Evolutionary conservation across 345 rosid species (phyloP).

Genomic region (Carallia pectinifolia): DNA sequence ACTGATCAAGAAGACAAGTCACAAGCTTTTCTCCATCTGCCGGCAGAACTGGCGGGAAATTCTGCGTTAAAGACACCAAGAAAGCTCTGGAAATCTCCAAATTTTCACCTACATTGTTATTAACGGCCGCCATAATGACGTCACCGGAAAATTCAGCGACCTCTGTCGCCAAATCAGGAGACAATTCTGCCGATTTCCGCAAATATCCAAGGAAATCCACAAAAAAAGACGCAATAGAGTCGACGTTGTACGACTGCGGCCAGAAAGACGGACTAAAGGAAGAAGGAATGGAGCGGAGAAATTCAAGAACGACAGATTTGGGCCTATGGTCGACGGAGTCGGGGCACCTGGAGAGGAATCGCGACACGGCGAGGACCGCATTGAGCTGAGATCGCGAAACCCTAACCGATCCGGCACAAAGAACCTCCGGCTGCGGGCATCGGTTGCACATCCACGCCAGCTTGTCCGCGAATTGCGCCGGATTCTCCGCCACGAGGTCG

Average conservation of each 20-base stretch:
- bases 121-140: constrained; percentile 52
- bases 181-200: constrained; percentile 44
- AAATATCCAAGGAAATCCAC: constrained; percentile 65
- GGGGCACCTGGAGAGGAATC: constrained; percentile 66
- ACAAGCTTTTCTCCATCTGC: constrained; percentile 71
- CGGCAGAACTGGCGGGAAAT: constrained; percentile 62
- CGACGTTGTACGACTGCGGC: constrained; percentile 72
- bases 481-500: constrained; percentile 73
- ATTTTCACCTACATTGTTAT: constrained; percentile 35
- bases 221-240: constrained; percentile 57
- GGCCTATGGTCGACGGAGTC: constrained; percentile 52
- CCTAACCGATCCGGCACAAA: constrained; percentile 64
- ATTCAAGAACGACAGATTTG: constrained; percentile 57
- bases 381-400: constrained; percentile 85
- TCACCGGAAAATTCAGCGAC: constrained; percentile 67
- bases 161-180: constrained; percentile 62
- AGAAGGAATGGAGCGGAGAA: constrained; percentile 61
- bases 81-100: constrained; percentile 55
- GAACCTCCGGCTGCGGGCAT: constrained; percentile 73
- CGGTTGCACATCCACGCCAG: constrained; percentile 87
- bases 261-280: constrained; percentile 77
- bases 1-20: constrained; percentile 62
- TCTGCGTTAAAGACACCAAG: constrained; percentile 63
- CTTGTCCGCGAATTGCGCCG: constrained; percentile 76
- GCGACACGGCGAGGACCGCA: constrained; percentile 74